Evolutionary conservation across 2,329 filamentous ascomycete genomes (phyloP).

Genomic region (Rhexocercosporidium sp.): DNA sequence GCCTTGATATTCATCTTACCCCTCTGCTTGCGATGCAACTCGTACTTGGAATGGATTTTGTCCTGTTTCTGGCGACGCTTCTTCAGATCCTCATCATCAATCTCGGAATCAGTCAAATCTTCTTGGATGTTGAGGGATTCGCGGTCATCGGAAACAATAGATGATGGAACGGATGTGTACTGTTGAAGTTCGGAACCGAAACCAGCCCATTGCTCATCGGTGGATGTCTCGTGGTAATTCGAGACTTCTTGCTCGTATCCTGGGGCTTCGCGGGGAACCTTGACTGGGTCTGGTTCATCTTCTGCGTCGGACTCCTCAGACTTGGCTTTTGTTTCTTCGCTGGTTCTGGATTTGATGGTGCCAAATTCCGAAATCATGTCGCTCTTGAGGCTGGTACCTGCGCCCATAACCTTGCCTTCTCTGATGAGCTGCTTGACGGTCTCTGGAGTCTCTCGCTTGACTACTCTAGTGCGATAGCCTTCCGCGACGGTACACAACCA

Average conservation of each 20-base stretch:
- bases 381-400: slow-evolving; percentile 3
- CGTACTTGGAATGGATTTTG: slow-evolving; percentile 22
- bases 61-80: slow-evolving; percentile 31
- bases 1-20: slow-evolving; percentile 31
- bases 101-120: slow-evolving; percentile 31
- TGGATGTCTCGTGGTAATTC: slow-evolving; percentile 11
- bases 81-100: slow-evolving; percentile 32
- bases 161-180: slow-evolving; percentile 15
- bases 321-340: slow-evolving; percentile 5
- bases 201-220: slow-evolving; percentile 17
- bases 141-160: slow-evolving; percentile 24
- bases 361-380: slow-evolving; percentile 12
- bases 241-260: slow-evolving; percentile 28
- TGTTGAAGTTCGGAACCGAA: slow-evolving; percentile 25
- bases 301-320: slow-evolving; percentile 15
- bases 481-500: slow-evolving; percentile 30
- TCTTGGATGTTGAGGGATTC: slow-evolving; percentile 23
- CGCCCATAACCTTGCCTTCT: slow-evolving; percentile 18
- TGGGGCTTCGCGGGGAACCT: slow-evolving; percentile 24
- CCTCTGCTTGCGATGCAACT: slow-evolving; percentile 27
- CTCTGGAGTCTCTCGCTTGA: slow-evolving; percentile 26
- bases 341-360: slow-evolving; percentile 3
- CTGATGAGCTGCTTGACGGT: slow-evolving; percentile 21
- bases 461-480: slow-evolving; percentile 27
- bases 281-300: slow-evolving; percentile 18